Evolutionary conservation across 768 basidiomycete genomes (phyloP).

Genomic region (Tylopilus felleus): DNA sequence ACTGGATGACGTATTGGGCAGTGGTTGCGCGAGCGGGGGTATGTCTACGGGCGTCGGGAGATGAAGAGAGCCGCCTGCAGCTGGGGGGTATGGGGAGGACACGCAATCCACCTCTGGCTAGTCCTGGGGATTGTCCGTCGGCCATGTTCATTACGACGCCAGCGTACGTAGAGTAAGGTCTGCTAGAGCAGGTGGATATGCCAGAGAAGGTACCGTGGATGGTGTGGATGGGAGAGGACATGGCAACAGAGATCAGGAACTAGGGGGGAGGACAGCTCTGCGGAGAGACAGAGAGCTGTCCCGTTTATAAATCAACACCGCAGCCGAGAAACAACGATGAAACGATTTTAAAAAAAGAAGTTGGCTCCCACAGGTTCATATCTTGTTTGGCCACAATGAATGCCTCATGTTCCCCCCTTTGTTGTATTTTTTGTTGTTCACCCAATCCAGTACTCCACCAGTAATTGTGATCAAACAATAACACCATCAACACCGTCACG

Average conservation of each 20-base stretch:
- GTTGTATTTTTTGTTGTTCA: conserved; percentile 15
- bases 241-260: conserved; percentile 16
- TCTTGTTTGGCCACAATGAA: conserved; percentile 21
- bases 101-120: conserved; percentile 28
- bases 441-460: background rate
- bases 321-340: conserved; percentile 19
- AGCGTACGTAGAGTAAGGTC: conserved; percentile 23
- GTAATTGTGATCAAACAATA: conserved; percentile 23
- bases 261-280: conserved; percentile 8
- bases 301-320: conserved; percentile 20
- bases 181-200: conserved; percentile 20
- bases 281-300: background rate
- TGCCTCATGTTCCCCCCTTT: conserved; percentile 8
- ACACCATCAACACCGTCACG: background rate
- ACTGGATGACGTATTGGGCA: conserved; percentile 14
- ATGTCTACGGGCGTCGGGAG: conserved; percentile 12
- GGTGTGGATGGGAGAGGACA: conserved; percentile 30
- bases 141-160: conserved; percentile 24
- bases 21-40: conserved; percentile 11
- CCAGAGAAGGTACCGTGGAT: conserved; percentile 33
- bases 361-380: conserved; percentile 10
- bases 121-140: conserved; percentile 22
- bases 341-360: conserved; percentile 1
- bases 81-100: conserved; percentile 18
- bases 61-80: conserved; percentile 29